phyloP scores from a whole-genome alignment of 495 filamentous ascomycete species.

The Niebla homalea region DNA sequence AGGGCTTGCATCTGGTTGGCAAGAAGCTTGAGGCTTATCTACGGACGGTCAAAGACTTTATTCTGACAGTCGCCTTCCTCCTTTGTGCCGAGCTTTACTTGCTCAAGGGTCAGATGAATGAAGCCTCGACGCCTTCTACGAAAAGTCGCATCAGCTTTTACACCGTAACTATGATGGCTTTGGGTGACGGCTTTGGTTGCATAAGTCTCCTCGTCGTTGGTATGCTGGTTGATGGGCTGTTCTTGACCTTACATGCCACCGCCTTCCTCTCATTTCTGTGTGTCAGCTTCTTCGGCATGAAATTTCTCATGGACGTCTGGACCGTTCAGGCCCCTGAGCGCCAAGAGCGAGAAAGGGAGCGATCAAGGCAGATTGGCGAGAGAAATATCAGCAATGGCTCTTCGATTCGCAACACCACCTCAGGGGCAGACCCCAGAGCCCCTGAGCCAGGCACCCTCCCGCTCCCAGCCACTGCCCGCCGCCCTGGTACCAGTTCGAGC shows the following conservation, averaged over 20 bases:
- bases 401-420: constrained; percentile 18
- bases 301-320: constrained; percentile 81
- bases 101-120: constrained; percentile 74
- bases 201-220: constrained; percentile 52
- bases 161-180: constrained; percentile 69
- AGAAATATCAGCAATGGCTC: constrained; percentile 12
- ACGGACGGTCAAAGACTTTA: constrained; percentile 48
- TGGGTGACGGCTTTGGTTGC: constrained; percentile 62
- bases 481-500: constrained; percentile 28
- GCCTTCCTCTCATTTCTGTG: constrained; percentile 63
- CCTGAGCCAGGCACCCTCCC: constrained; percentile 40
- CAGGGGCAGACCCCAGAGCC: constrained; percentile 21
- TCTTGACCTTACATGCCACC: constrained; percentile 51
- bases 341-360: constrained; percentile 41
- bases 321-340: constrained; percentile 74
- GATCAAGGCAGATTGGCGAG: constrained; percentile 23
- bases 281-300: constrained; percentile 61
- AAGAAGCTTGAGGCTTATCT: constrained; percentile 67
- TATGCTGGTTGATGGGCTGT: constrained; percentile 48
- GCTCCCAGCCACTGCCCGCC: constrained; percentile 44
- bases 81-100: constrained; percentile 59
- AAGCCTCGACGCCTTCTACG: constrained; percentile 88
- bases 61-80: constrained; percentile 51
- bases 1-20: constrained; percentile 57
- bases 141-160: constrained; percentile 82